A percentile compares a stretch with the other conserved stretches of the same genome.
phyloP scores from a whole-genome alignment of 2,329 filamentous ascomycete genomes.

The Aspergillus sergii region DNA sequence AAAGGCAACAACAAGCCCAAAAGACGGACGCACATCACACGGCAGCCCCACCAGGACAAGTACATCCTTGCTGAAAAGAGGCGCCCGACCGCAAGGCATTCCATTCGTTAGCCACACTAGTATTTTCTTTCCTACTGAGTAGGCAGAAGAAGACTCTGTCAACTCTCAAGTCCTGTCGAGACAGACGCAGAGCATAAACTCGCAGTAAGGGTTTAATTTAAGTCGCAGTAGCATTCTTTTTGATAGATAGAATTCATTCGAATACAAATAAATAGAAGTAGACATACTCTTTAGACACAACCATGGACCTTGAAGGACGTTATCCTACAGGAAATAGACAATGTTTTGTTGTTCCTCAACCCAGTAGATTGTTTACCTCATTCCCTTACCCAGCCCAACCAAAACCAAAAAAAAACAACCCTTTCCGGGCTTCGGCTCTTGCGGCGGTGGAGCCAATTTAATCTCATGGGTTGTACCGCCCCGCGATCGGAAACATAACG shows the following conservation, averaged over 20 bases:
- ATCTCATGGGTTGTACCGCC: conserved; percentile 12
- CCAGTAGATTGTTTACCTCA: conserved; percentile 22
- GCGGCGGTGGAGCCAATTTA: conserved; percentile 17
- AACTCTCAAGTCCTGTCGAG: not conserved
- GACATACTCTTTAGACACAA: not conserved
- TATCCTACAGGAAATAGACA: not conserved
- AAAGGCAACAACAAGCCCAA: not conserved
- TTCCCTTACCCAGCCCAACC: not conserved
- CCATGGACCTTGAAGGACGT: not conserved
- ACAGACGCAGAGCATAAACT: not conserved
- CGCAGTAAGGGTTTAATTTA: conserved; percentile 4
- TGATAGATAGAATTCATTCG: not conserved
- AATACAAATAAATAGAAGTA: not conserved
- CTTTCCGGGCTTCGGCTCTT: conserved; percentile 13
- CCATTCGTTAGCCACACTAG: not conserved
- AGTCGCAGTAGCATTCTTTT: conserved; percentile 5
- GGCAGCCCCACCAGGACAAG: conserved; percentile 12
- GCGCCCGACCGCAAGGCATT: conserved; percentile 9
- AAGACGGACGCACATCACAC: conserved; percentile 10
- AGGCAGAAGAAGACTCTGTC: not conserved
- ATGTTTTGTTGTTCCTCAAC: conserved; percentile 26
- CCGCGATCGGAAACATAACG: conserved; percentile 16
- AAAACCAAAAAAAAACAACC: not conserved
- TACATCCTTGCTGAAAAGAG: conserved; percentile 14
- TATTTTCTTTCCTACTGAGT: not conserved